Conservation (phyloP, 129 eudicot species). For the Ambrosia artemisiifolia region DNA sequence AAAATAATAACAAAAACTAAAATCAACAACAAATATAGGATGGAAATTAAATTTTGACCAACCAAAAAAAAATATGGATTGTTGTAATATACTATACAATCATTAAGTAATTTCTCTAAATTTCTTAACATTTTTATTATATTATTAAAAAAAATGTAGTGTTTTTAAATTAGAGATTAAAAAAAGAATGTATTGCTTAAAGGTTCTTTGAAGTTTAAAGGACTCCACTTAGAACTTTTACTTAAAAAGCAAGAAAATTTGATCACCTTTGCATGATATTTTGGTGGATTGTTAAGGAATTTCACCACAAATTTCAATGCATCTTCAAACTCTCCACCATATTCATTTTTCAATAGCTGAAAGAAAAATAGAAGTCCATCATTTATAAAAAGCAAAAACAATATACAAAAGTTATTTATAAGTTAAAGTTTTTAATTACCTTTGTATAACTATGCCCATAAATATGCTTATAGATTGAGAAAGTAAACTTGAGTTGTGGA, state of each 20-base stretch:
- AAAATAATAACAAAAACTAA: background rate
- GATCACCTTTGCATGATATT: constrained; percentile 67
- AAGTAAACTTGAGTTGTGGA: constrained; percentile 58
- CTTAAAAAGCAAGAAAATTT: constrained; percentile 18
- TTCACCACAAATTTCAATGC: constrained; percentile 52
- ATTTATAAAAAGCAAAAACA: background rate
- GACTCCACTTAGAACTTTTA: constrained; percentile 21
- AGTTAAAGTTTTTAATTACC: constrained; percentile 34
- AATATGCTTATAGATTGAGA: constrained; percentile 61
- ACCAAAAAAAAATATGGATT: background rate
- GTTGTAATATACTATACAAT: constrained; percentile 1
- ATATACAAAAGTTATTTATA: background rate
- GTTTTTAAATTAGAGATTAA: background rate
- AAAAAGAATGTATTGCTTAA: constrained; percentile 11
- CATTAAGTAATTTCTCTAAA: background rate
- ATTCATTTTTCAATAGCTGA: constrained; percentile 50
- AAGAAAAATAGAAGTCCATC: background rate
- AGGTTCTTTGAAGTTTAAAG: constrained; percentile 22
- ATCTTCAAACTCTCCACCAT: constrained; percentile 59
- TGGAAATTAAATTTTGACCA: too few relatives aligned
- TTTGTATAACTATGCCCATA: constrained; percentile 71
- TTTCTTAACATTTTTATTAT: background rate
- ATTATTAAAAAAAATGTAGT: constrained; percentile 7
- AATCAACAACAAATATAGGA: background rate
- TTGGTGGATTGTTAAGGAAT: constrained; percentile 54